These are phyloP conservation scores for Phyllosticta paracitricarpa DNA, from an alignment of 2,329 filamentous ascomycete genomes.

Conservation along the genomic window DNA sequence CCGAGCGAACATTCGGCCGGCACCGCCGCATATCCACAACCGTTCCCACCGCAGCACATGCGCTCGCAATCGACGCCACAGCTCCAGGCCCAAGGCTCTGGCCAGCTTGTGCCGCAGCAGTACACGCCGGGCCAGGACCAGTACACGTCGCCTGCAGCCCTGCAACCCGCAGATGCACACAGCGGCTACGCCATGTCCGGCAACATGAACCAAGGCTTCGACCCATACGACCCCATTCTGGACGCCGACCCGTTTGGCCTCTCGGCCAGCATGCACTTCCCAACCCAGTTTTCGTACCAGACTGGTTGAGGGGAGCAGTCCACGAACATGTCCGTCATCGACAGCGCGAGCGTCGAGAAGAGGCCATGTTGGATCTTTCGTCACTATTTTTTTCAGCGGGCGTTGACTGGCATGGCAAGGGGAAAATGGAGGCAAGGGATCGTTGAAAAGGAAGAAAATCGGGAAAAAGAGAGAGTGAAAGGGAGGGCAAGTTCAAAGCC, in stretches of 20 bases:
- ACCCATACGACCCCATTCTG: conserved; percentile 73
- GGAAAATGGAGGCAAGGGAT: not conserved
- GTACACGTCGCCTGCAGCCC: conserved; percentile 23
- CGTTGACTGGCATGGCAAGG: not conserved
- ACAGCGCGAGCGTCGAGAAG: not conserved
- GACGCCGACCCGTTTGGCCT: conserved; percentile 91
- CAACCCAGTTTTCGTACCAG: conserved; percentile 66
- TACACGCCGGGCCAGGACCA: conserved; percentile 14
- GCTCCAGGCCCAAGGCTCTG: conserved; percentile 20
- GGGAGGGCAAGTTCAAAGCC: not conserved
- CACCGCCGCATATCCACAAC: conserved; percentile 54
- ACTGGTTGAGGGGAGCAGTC: conserved; percentile 21
- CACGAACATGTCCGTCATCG: not conserved
- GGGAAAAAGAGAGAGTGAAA: not conserved
- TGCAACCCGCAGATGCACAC: conserved; percentile 23
- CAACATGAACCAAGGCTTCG: conserved; percentile 45
- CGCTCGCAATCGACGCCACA: conserved; percentile 26
- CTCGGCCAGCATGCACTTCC: conserved; percentile 91
- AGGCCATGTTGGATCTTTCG: no score
- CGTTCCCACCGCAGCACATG: conserved; percentile 40
- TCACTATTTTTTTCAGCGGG: not conserved
- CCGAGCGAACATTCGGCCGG: conserved; percentile 56
- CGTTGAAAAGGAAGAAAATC: not conserved
- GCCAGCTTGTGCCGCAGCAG: conserved; percentile 19
- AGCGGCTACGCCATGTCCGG: conserved; percentile 29